Percentiles rank a stretch among this genome's conserved stretches.
Evolutionary conservation across 495 filamentous ascomycete genomes (phyloP).

Genomic region (Neohortaea acidophila): DNA sequence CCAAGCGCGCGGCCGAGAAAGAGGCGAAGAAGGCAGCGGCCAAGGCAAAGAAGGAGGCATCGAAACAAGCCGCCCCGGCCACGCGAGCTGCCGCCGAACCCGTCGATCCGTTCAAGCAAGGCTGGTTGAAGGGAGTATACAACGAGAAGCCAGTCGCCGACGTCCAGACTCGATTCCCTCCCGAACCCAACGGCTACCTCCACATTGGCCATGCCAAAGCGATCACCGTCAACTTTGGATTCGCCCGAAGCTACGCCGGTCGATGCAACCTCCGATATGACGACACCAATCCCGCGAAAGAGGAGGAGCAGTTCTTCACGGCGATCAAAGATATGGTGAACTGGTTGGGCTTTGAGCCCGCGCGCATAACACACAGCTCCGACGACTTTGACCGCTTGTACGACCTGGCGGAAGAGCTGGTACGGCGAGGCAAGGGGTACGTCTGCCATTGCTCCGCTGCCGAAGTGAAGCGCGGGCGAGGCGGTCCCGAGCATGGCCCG

Average conservation of each 20-base stretch:
- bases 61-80: slow-evolving; percentile 18
- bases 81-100: slow-evolving; percentile 44
- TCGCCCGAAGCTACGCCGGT: slow-evolving; percentile 73
- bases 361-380: slow-evolving; percentile 59
- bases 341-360: slow-evolving; percentile 32
- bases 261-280: slow-evolving; percentile 39
- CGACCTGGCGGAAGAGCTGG: slow-evolving; percentile 74
- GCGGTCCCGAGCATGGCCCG: slow-evolving; percentile 36
- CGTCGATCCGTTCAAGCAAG: slow-evolving; percentile 58
- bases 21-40: slow-evolving; percentile 19
- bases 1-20: slow-evolving; percentile 22
- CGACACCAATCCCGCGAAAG: slow-evolving; percentile 33
- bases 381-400: slow-evolving; percentile 84
- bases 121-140: slow-evolving; percentile 69
- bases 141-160: slow-evolving; percentile 52
- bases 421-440: slow-evolving; percentile 56
- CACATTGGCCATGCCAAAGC: slow-evolving; percentile 92
- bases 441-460: slow-evolving; percentile 58
- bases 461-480: slow-evolving; percentile 73
- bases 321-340: slow-evolving; percentile 30
- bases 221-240: slow-evolving; percentile 95
- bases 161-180: slow-evolving; percentile 73
- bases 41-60: slow-evolving; percentile 23
- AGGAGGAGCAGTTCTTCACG: slow-evolving; percentile 31
- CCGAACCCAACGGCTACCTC: slow-evolving; percentile 71